Conservation (phyloP, 2,329 filamentous ascomycete genomes). For the Geosmithia morbida region DNA sequence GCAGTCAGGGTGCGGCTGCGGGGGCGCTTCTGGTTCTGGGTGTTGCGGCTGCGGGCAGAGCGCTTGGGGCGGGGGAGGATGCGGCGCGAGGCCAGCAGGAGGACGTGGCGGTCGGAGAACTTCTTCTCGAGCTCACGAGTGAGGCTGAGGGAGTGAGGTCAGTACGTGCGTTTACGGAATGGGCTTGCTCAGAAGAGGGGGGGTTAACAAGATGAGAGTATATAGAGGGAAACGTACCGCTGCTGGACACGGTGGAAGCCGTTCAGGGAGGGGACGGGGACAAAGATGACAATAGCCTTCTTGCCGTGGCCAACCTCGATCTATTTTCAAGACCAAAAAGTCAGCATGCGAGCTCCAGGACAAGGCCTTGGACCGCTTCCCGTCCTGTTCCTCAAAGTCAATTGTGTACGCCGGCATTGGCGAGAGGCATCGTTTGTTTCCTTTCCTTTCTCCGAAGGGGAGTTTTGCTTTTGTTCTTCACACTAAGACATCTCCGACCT, state of each 20-base stretch:
- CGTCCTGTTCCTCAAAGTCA: slow-evolving; percentile 51
- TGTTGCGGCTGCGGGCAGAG: slow-evolving; percentile 90
- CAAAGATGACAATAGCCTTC: slow-evolving; percentile 99
- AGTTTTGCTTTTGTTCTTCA: not conserved
- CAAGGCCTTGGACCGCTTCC: slow-evolving; percentile 59
- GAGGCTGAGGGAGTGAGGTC: slow-evolving; percentile 44
- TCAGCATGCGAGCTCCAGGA: slow-evolving; percentile 68
- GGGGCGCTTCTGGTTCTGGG: slow-evolving; percentile 96
- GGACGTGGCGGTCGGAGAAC: slow-evolving; percentile 99
- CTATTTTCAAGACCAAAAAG: slow-evolving; percentile 52
- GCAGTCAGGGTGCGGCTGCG: slow-evolving; percentile 95
- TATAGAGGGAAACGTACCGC: slow-evolving; percentile 55
- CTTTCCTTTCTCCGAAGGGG: not conserved
- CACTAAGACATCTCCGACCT: not conserved
- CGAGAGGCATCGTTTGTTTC: slow-evolving; percentile 6
- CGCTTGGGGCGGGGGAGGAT: slow-evolving; percentile 98
- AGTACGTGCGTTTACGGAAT: not conserved
- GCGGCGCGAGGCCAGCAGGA: slow-evolving; percentile 97
- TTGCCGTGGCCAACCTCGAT: slow-evolving; percentile 99
- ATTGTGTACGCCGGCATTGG: slow-evolving; percentile 12
- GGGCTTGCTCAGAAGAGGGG: not conserved
- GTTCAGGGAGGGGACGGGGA: slow-evolving; percentile 95
- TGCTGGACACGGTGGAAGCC: slow-evolving; percentile 99
- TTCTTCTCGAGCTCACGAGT: slow-evolving; percentile 99
- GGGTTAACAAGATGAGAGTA: not conserved